Percentiles rank a stretch among this genome's conserved stretches.
Conservation (phyloP, 2,329 filamentous ascomycete genomes). For the Ophiostoma sp. region DNA sequence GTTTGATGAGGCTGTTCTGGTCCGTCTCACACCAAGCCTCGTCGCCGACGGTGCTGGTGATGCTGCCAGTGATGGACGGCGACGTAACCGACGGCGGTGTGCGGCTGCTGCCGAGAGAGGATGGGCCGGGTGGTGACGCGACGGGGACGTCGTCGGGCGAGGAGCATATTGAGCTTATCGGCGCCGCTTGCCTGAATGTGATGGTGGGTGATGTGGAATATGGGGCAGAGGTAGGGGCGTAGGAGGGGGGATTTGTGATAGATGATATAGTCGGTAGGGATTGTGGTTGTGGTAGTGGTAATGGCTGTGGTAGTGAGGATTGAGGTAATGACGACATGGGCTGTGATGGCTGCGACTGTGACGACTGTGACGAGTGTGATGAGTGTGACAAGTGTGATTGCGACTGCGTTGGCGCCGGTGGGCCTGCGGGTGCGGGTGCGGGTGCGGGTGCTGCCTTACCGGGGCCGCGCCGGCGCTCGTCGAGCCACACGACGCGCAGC, state of each 20-base stretch:
- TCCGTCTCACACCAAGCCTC: slow-evolving; percentile 23
- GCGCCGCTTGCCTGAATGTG: not conserved
- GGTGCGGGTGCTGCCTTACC: not conserved
- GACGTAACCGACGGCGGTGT: slow-evolving; percentile 3
- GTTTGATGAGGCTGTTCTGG: slow-evolving; percentile 25
- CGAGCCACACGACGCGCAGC: slow-evolving; percentile 33
- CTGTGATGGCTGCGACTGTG: slow-evolving; percentile 2
- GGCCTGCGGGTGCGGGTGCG: not conserved
- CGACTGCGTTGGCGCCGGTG: not conserved
- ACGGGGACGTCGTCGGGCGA: slow-evolving; percentile 9
- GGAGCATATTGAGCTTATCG: not conserved
- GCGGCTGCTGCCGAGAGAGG: not conserved
- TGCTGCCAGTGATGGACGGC: not conserved
- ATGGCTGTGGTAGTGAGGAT: not conserved
- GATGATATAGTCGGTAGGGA: slow-evolving; percentile 5
- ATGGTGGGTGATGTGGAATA: not conserved
- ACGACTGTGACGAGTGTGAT: not conserved
- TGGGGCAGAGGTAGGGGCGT: not conserved
- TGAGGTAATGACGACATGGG: not conserved
- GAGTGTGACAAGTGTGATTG: not conserved
- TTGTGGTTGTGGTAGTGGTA: not conserved
- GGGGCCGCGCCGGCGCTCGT: slow-evolving; percentile 13
- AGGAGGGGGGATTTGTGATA: not conserved
- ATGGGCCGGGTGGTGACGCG: not conserved
- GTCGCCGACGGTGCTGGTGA: not conserved